Base-by-base conservation (phyloP, 1,139 yeast species). In the Diutina rugosa region DNA sequence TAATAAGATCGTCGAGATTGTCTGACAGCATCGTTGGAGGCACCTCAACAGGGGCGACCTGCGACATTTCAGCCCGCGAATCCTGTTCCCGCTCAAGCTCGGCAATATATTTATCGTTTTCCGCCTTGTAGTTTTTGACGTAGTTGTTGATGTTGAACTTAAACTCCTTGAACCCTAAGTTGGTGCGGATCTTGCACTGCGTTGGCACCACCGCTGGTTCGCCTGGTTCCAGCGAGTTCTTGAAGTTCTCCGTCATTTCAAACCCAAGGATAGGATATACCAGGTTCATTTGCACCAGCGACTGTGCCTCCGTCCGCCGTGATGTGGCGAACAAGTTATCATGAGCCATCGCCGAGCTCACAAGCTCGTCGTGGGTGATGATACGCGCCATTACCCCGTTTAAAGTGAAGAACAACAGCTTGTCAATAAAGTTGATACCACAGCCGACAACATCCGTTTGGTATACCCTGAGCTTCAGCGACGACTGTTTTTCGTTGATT, bases 381-480 rank as follows among this genome's bases (percentile, higher is more conserved):
- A 49, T 32, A n/a, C 53, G 41, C 4, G 53, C 53, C 45, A 49
- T 30, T 10, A 49, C 53, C 26, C 53, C 53, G 21, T 49, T 71
- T 57, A 81, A 86, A 12, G 51, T 16, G 61, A 82, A 82, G 63
- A 90, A 91, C 3, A 90, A 76, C 0, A 82, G 72, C 53, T 80
- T 78, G 51, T 80, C 80, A 32, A 79, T 73, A 63, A 81, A 87
- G 69, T 90, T 87, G 32, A 90, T 76, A 2, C 97, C 97, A 67
- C 95, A 86, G 0, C 98, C 98, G 60, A 91, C 76, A 1, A 80
- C 74, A 67, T 90, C 97, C 4, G 63, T 60, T 10, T 14, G 16
- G 26, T 28, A 49, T 9, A 32, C 21, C 8, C 44, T 12, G 4
- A 16, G 44, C 18, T 49, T 30, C 41, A 38, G 18, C 53, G 32